Evolutionary conservation across 129 eudicot species (phyloP), one percentile per base, ranked within the genome.

Genomic region (Chrysanthemum seticuspe): DNA sequence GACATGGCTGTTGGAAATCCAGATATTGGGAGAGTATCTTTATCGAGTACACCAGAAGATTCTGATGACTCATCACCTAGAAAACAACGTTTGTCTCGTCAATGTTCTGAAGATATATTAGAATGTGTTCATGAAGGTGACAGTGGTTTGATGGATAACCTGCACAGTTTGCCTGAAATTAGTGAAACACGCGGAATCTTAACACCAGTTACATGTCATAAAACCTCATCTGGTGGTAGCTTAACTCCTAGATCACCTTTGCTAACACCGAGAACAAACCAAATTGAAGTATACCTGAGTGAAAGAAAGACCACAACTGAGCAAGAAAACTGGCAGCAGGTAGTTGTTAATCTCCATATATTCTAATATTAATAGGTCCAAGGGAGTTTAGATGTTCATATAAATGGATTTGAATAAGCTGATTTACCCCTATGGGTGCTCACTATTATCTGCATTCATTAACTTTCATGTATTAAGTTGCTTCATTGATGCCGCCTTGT

Each of bases 211-310:
- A 54, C 62, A 36, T 74, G 87, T 57, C 87, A 79, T 74, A 85
- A 76, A 76, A 74, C 87, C 74, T 86, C 88, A 67, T 78, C 91
- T 18, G 81, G 81, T 23, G 97, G 87, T 64, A 81, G 89, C 74
- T 83, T 86, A 83, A 95, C 99, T 13, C 99, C 99, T 52, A 85
- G 89, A 71, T 90, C 99, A 71, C 99, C 99, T 68, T 80, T 85
- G 75, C 47, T 81, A 56, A 95, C 99, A 73, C 99, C 97, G 61
- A 66, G 96, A 62, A 80, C 83, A 34, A 81, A 80, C 76, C 99
- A 95, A 71, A 86, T 91, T 68, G 99, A 95, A 60, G 25, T 85
- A 23, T 76, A 88, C 52, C 70, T 95, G 70, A 78, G 89, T 70
- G 89, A 85, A 18, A 74, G 83, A 76, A 95, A 80, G 84, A 72